Conservation (phyloP, 306 rosid species). For the Calophaca sinica region DNA sequence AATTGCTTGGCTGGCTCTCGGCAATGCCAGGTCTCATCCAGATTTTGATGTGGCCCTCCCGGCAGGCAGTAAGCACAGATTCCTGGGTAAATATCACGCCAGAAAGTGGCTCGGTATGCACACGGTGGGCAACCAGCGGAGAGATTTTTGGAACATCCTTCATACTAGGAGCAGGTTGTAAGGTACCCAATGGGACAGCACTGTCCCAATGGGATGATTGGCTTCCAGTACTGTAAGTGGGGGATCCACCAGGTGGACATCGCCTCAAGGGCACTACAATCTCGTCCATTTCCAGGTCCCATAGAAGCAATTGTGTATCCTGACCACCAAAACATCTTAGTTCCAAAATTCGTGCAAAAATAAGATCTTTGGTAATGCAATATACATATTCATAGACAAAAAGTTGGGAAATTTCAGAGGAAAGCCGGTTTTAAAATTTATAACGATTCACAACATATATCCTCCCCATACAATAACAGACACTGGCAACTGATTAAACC, state of each 20-base stretch:
- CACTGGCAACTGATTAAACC: constrained; percentile 28
- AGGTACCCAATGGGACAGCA: constrained; percentile 74
- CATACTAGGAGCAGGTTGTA: constrained; percentile 95
- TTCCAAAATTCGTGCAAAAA: background rate
- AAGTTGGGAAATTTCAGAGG: background rate
- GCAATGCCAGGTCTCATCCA: constrained; percentile 83
- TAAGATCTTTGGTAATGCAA: background rate
- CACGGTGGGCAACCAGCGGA: constrained; percentile 85
- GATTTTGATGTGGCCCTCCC: constrained; percentile 90
- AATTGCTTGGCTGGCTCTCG: constrained; percentile 67
- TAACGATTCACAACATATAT: background rate
- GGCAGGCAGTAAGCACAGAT: constrained; percentile 86
- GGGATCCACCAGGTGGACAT: constrained; percentile 88
- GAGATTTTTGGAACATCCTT: constrained; percentile 88
- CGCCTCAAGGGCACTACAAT: constrained; percentile 89
- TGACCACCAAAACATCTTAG: constrained; percentile 50
- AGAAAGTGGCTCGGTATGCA: constrained; percentile 92
- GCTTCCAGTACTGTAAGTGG: constrained; percentile 87
- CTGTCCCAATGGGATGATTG: constrained; percentile 97
- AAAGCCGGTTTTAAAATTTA: constrained; percentile 1
- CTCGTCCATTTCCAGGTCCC: constrained; percentile 95
- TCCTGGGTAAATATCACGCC: constrained; percentile 85
- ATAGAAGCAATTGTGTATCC: constrained; percentile 95
- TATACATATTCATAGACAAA: background rate
- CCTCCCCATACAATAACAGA: background rate